Base-by-base conservation (phyloP, 2,329 filamentous ascomycete genomes). In the Xylaria sp. region DNA sequence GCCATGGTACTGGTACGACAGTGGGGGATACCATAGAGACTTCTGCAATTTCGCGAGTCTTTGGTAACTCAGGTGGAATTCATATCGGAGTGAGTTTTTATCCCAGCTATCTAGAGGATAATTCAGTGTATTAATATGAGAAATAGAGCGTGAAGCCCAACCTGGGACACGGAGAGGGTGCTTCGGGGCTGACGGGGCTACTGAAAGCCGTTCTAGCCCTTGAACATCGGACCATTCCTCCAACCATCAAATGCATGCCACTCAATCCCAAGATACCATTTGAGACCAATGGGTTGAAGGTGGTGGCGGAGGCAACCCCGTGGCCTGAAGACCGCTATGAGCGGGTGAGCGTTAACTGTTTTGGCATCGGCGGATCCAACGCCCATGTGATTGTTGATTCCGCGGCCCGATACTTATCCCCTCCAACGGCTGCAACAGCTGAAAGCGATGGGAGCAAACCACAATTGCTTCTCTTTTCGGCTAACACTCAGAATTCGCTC, bases 171-270 rank as follows among this genome's bases (percentile, higher is more conserved):
- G 60, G 62, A 0, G 70, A 73, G 13, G 70, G 68, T 7, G 70
- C 70, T 0, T 63, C 69, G 3, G 73, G 72, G 4, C 57, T 74
- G 15, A 68, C 71, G 0, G 65, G 66, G 43, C 51, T 75, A 11
- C 69, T 75, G 41, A 75, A 75, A 62, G 62, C 65, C 4, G 70
- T 74, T 2, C 61, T 74, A 19, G 65, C 70, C 7, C 56, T 75
- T 11, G 69, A 74, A 46, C 68, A 73, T 40, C 64, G 40, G 37
- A 67, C 44, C 1, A 73, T 74, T 52, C 68, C 68, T 19, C 69
- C 70, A 46, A 70, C 70, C 55, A 69, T 70, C 61, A 67, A 68
- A n/a, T 70, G 67, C 40, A 60, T 47, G n/a, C 62, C 38, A 6
- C 69, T 67, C 4, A 70, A 70, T 31, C 66, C 69, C 10, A 49